Base-by-base conservation (phyloP, 208 protist genomes). In the Leishmania amazonensis region DNA sequence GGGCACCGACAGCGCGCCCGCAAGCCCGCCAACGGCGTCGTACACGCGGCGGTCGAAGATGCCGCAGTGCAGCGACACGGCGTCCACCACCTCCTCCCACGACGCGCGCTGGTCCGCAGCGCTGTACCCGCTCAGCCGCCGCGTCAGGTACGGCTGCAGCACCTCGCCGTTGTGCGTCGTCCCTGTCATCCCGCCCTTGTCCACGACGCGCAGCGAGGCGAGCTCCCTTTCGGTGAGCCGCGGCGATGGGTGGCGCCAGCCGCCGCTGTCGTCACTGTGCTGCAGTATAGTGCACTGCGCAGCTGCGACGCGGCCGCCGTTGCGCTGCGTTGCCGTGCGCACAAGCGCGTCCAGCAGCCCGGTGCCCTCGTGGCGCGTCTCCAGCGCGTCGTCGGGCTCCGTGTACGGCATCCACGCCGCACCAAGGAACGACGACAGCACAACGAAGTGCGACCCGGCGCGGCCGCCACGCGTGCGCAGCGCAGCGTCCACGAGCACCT, bases 241-340 rank as follows among this genome's bases (percentile, higher is more conserved):
- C 70, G 13, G 65, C n/a, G 73, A 47, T 31, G 62, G 51, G 28
- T 57, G 11, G 62, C 21, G 53, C 49, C 57, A 17, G 28, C 19
- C 24, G 3, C 17, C 2, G 28, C 60, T 24, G 31, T 49, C 8
- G 73, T 3, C 47, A 4, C 3, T 35, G 70, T 35, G 38, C 42
- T 47, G 70, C 17, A 88, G 60, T 38, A 88, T 64, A 38, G 79
- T 83, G 70, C 85, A 88, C 76, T 88, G 85, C 31, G 84, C 85
- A 21, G 79, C 85, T 11, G 79, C 77, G 75, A 88, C 85, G 53
- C 85, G 85, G 21, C 85, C 85, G n/a, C 81, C 74, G 79, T 88
- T 88, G 58, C 62, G 79, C n/a, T 49, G 40, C 58, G 70, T 82
- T 28, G 82, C 75, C 9, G 78, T 84, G 64, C 58, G 31, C 57